These are phyloP conservation scores for Funneliformis mosseae DNA, from an alignment of 192 early-diverging fungal species.

Conservation along the genomic window DNA sequence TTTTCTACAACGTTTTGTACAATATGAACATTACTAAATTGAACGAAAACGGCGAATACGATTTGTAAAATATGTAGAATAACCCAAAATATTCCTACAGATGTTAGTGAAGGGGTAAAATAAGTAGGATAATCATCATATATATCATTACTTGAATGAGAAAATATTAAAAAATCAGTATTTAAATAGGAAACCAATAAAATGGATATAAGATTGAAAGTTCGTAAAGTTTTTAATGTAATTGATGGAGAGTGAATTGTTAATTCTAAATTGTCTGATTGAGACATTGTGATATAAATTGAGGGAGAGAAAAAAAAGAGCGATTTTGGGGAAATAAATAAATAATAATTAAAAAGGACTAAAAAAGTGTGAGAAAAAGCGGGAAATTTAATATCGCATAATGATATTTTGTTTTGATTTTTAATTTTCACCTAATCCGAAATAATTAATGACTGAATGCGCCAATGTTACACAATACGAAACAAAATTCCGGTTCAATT, in stretches of 20 bases:
- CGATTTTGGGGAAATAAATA: too few species aligned
- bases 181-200: background rate
- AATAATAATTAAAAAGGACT: too few species aligned
- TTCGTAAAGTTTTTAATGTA: background rate
- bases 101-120: conserved; percentile 11
- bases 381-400: too few species aligned
- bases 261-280: background rate
- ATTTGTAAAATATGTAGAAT: background rate
- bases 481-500: too few species aligned
- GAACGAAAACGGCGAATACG: conserved; percentile 16
- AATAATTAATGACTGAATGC: too few species aligned
- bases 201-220: background rate
- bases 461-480: too few species aligned
- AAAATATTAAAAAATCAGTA: background rate
- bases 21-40: background rate
- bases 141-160: background rate
- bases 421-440: too few species aligned
- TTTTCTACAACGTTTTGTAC: background rate
- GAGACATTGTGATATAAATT: too few species aligned
- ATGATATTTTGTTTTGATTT: too few species aligned
- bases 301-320: too few species aligned
- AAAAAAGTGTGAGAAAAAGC: too few species aligned
- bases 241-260: background rate
- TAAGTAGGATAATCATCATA: background rate
- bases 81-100: conserved; percentile 26